These are phyloP conservation scores for Drosera spatulata DNA, from an alignment of 179 eudicot genomes.

Conservation along the genomic window DNA sequence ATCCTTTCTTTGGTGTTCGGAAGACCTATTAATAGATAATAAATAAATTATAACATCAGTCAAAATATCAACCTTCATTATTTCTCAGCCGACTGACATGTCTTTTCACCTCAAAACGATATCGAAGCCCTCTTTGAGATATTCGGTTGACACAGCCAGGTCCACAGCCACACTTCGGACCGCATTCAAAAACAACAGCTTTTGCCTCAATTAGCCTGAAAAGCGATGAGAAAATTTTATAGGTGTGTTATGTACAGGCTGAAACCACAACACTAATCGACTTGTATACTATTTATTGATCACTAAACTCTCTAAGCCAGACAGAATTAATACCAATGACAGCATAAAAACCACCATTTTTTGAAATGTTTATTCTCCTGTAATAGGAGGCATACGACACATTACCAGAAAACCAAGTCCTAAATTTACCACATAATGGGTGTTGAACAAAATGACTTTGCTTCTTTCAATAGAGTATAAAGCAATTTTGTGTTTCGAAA, in stretches of 20 bases:
- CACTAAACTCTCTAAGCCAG: too few species aligned
- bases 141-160: conserved; percentile 63
- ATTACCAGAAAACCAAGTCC: too few species aligned
- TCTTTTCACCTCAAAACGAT: conserved; percentile 64
- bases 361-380: too few species aligned
- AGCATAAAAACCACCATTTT: too few species aligned
- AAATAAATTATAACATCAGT: not conserved
- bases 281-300: too few species aligned
- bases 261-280: not conserved
- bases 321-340: too few species aligned
- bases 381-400: too few species aligned
- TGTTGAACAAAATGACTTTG: too few species aligned
- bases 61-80: not conserved
- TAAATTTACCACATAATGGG: too few species aligned
- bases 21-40: conserved; percentile 40
- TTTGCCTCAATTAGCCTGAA: conserved; percentile 74
- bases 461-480: not conserved
- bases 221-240: not conserved
- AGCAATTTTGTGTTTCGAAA: not conserved
- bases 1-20: conserved; percentile 80
- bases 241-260: not conserved
- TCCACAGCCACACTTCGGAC: conserved; percentile 83
- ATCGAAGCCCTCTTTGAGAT: conserved; percentile 56
- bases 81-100: not conserved
- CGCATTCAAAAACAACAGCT: conserved; percentile 87